phyloP scores from a whole-genome alignment of 1,284 basidiomycete genomes.

The Xerocomus cyaneibrunnescens region DNA sequence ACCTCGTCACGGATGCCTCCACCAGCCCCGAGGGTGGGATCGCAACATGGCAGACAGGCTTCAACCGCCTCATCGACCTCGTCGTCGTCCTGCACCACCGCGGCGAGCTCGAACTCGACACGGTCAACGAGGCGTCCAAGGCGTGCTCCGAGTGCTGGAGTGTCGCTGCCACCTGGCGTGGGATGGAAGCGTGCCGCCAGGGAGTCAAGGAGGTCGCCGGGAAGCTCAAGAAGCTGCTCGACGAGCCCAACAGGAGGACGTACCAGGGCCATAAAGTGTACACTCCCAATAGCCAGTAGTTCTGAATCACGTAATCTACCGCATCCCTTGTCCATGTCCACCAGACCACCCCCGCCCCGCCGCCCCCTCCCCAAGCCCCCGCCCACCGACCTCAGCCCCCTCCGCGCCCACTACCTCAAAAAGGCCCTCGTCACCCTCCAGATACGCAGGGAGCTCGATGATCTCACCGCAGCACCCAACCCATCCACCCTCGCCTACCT shows the following conservation, averaged over 20 bases:
- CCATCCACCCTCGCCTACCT: conserved; percentile 82
- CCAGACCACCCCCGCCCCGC: conserved; percentile 14
- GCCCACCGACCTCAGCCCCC: conserved; percentile 58
- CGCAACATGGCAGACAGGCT: conserved; percentile 61
- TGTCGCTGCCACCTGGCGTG: conserved; percentile 63
- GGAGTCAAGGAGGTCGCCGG: conserved; percentile 57
- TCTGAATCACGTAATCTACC: conserved; percentile 25
- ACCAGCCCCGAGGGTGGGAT: conserved; percentile 59
- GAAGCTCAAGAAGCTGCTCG: conserved; percentile 63
- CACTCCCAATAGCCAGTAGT: conserved; percentile 43
- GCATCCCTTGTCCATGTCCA: background rate
- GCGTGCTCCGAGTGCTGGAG: conserved; percentile 84
- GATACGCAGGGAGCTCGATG: conserved; percentile 73
- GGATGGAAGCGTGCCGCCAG: conserved; percentile 58
- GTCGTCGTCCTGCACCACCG: conserved; percentile 63
- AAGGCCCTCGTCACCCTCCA: conserved; percentile 90
- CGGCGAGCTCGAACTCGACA: conserved; percentile 66
- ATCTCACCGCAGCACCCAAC: conserved; percentile 60
- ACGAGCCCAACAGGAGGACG: conserved; percentile 59
- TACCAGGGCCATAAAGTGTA: conserved; percentile 65
- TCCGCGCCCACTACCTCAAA: conserved; percentile 94
- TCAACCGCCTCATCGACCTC: conserved; percentile 67
- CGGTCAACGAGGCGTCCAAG: conserved; percentile 66
- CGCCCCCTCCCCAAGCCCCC: conserved; percentile 9
- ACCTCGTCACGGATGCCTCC: conserved; percentile 68